Conservation (phyloP, 192 early-diverging fungal genomes). For the Umbelopsis ramanniana region DNA sequence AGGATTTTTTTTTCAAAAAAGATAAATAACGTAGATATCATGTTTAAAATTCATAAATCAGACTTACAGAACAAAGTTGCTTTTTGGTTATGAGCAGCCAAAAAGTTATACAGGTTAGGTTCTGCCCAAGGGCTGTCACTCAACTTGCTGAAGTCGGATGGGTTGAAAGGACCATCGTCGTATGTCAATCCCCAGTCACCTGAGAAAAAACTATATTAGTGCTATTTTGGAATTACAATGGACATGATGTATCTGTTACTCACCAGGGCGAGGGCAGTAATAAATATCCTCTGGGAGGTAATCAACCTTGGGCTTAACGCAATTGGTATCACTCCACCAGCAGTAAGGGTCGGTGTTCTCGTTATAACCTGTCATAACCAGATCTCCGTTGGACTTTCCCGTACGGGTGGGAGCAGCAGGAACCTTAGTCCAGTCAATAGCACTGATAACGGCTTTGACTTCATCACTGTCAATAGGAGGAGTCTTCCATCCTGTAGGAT, state of each 20-base stretch:
- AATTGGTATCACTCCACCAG: slow-evolving; percentile 39
- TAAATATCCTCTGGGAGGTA: slow-evolving; percentile 49
- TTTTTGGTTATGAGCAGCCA: slow-evolving; percentile 47
- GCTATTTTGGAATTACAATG: background rate
- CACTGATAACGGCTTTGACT: slow-evolving; percentile 29
- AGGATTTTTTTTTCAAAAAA: background rate
- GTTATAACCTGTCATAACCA: slow-evolving; percentile 38
- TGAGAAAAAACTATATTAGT: background rate
- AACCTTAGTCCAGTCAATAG: slow-evolving; percentile 37
- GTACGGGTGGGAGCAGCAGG: slow-evolving; percentile 31
- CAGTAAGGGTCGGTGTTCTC: slow-evolving; percentile 32
- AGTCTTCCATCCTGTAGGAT: slow-evolving; percentile 33
- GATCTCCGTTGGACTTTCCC: slow-evolving; percentile 24
- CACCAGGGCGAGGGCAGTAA: slow-evolving; percentile 34
- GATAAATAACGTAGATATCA: background rate
- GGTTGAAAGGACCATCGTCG: slow-evolving; percentile 48
- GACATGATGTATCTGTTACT: background rate
- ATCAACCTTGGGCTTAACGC: slow-evolving; percentile 37
- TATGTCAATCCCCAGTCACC: slow-evolving; percentile 47
- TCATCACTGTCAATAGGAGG: slow-evolving; percentile 42
- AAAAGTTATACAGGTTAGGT: slow-evolving; percentile 44
- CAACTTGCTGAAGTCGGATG: slow-evolving; percentile 10
- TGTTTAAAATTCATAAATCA: background rate
- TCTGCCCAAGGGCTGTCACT: slow-evolving; percentile 34
- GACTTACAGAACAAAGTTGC: slow-evolving; percentile 45